Conservation (phyloP, 2,329 filamentous ascomycete genomes). For the Escovopsis sp. region DNA sequence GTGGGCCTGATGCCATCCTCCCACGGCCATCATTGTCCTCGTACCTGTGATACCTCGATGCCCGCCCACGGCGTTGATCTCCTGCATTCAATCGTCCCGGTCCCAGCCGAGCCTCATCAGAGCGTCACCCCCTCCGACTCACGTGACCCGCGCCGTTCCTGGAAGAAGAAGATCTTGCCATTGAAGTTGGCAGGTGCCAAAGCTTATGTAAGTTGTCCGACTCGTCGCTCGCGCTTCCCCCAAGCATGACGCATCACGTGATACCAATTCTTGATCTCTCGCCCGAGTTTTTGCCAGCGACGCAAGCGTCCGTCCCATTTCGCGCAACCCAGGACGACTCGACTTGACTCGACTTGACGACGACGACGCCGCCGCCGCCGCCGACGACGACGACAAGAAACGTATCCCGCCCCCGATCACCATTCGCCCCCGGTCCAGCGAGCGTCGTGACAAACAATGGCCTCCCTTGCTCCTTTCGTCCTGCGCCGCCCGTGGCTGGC, state of each 20-base stretch:
- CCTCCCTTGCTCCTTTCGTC: conserved; percentile 55
- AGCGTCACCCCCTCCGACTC: too few species aligned
- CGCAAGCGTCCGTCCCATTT: conserved; percentile 20
- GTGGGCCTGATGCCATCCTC: too few species aligned
- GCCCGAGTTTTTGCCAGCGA: conserved; percentile 16
- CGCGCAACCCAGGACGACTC: conserved; percentile 16
- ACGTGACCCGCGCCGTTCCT: neutral
- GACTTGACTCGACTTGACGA: too few species aligned
- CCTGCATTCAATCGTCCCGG: neutral
- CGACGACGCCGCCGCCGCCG: neutral
- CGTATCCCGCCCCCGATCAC: too few species aligned
- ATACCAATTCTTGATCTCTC: conserved; percentile 13
- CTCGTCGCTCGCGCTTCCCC: neutral
- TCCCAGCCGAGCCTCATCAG: neutral
- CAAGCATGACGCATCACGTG: conserved; percentile 16
- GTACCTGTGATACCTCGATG: too few species aligned
- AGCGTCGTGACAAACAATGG: conserved; percentile 1
- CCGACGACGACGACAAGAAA: too few species aligned
- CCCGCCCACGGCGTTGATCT: too few species aligned
- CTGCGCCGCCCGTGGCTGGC: conserved; percentile 74
- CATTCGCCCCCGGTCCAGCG: too few species aligned
- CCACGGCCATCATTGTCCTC: too few species aligned
- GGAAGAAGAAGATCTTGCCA: too few species aligned
- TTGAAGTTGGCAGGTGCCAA: too few species aligned
- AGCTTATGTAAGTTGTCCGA: too few species aligned